These are phyloP conservation scores for Pichia paraexigua DNA, from an alignment of 805 yeast species.

Conservation along the genomic window DNA sequence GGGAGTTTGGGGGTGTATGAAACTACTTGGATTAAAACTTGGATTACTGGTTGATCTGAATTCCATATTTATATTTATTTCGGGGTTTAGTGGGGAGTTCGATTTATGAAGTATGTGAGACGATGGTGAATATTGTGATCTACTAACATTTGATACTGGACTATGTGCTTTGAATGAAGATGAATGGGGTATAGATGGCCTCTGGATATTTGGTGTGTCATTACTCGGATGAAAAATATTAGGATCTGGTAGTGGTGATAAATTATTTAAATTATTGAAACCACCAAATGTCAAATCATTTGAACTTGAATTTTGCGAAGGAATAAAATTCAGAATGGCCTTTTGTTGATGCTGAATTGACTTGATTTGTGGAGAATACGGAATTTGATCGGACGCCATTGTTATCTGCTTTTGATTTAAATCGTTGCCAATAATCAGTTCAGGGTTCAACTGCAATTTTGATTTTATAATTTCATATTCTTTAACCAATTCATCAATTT, in stretches of 20 bases:
- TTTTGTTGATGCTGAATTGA: not conserved
- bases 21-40: not conserved
- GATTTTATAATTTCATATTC: slow-evolving; percentile 61
- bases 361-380: not conserved
- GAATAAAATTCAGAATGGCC: not conserved
- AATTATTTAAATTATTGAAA: not conserved
- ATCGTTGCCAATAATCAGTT: not conserved
- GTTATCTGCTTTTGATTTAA: not conserved
- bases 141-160: not conserved
- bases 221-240: not conserved
- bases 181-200: not conserved
- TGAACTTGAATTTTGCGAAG: not conserved
- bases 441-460: slow-evolving; percentile 9
- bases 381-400: not conserved
- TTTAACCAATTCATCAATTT: slow-evolving; percentile 72
- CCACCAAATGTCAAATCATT: not conserved
- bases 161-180: not conserved
- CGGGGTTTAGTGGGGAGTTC: not conserved
- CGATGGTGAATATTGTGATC: not conserved
- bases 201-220: not conserved
- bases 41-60: not conserved
- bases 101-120: not conserved
- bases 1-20: not conserved
- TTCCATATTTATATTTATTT: not conserved
- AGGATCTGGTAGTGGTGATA: slow-evolving; percentile 6